A percentile compares a stretch with the other conserved stretches of the same genome.
Evolutionary conservation across 768 basidiomycete genomes (phyloP).

Genomic region (Suillus tomentosus): DNA sequence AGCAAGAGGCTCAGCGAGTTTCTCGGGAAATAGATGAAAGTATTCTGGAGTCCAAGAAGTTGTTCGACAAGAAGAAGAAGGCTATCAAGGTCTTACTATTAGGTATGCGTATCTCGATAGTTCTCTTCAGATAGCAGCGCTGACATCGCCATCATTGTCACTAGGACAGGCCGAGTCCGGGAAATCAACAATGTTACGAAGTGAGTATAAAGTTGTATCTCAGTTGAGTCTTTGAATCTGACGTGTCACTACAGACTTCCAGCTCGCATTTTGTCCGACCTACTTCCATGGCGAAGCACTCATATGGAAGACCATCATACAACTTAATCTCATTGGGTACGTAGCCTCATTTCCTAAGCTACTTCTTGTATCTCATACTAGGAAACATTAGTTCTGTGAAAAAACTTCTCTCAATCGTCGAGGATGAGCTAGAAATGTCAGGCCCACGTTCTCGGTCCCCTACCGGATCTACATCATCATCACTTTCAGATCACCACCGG

Average conservation of each 20-base stretch:
- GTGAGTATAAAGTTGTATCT: slow-evolving; percentile 6
- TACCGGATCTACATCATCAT: slow-evolving; percentile 30
- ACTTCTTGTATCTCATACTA: slow-evolving; percentile 4
- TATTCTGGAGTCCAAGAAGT: slow-evolving; percentile 28
- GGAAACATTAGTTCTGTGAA: slow-evolving; percentile 51
- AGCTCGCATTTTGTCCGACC: slow-evolving; percentile 62
- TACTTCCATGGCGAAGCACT: slow-evolving; percentile 58
- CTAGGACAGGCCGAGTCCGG: slow-evolving; percentile 34
- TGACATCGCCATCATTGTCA: neutral
- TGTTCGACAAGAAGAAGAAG: slow-evolving; percentile 25
- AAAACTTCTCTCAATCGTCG: slow-evolving; percentile 54
- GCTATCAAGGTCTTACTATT: slow-evolving; percentile 33
- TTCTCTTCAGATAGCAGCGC: neutral
- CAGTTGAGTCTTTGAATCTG: neutral
- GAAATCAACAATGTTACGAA: slow-evolving; percentile 35
- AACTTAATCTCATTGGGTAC: slow-evolving; percentile 69
- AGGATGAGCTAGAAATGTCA: slow-evolving; percentile 46
- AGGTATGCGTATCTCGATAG: slow-evolving; percentile 9
- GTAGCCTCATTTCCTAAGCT: slow-evolving; percentile 8
- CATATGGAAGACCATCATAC: slow-evolving; percentile 65
- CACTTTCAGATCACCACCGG: slow-evolving; percentile 37
- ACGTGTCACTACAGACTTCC: slow-evolving; percentile 52
- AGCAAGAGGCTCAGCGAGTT: slow-evolving; percentile 27
- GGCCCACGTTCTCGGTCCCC: slow-evolving; percentile 18
- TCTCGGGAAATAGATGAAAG: slow-evolving; percentile 32